Evolutionary conservation across 148 eudicot genomes (phyloP), one percentile per base, ranked within the genome.

Genomic region (Silene conica): DNA sequence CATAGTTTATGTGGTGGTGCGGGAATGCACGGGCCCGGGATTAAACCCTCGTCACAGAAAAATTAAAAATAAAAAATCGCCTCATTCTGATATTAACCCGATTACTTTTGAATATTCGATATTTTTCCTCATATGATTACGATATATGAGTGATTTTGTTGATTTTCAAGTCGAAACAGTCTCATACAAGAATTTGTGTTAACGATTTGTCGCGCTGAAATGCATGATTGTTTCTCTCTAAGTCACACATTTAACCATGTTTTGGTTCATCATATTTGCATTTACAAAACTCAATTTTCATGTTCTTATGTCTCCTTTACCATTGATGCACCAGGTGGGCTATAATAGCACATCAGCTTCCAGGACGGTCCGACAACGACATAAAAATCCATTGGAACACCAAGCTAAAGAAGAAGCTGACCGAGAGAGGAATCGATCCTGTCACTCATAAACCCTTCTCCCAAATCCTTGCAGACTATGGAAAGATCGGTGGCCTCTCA

Each of bases 381-480:
- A 89, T 92, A 57, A 92, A 89, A 72, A 88, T 77, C 67, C 70
- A 84, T 23, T 92, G 97, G 97, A 92, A 92, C 84, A 82, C 89
- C 0, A 90, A 88, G 52, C 73, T 89, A 25, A 87, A 77, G 71
- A 92, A 89, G 84, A 88, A 85, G 85, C 91, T 92, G 0, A 65
- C 82, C 8, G 84, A 87, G 28, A 88, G 79, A 85, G 97, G 96
- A 14, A 90, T 92, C 63, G 97, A 92, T 77, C 96, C 88, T 0
- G 86, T 92, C 19, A 92, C 97, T 1, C 97, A 92, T 73, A 89
- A 77, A 73, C 97, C 95, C 43, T 92, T 92, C 86, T 92, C 93
- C 73, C 89, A 92, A 82, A 84, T 92, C 85, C 89, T 92, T 8
- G 86, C 96, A 0, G 96, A 92, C 15, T 92, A 90, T 73, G 89